Base-by-base conservation (phyloP, 83 land plant genomes). In the Picea abies region DNA sequence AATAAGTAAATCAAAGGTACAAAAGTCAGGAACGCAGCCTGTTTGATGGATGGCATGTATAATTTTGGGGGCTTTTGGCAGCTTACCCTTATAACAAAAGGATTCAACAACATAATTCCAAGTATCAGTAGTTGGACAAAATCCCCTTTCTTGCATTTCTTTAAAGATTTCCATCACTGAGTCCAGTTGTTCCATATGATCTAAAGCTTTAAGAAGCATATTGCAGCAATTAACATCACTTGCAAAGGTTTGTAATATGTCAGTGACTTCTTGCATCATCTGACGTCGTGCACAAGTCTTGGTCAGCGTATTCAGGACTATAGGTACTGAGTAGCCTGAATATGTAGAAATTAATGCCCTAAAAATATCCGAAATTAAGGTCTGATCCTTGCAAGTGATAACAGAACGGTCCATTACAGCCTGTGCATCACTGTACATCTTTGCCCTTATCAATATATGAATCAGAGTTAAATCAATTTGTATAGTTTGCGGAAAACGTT, bases 1-100 rank as follows among this genome's bases (percentile, higher is more conserved):
- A 49, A 82, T 41, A 37, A 82, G 44, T 44, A 72, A 37, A 29
- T 60, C 56, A 19, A 25, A 75, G 76, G 80, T 76, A n/a, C 75
- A 80, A 52, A 20, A 52, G 62, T 82, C 81, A 10, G 84, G 79
- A 77, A 5, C 5, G 29, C 41, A 14, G 23, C 79, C 79, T 29
- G 71, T 68, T 68, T 68, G 19, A 29, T 29, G 71, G 19, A 68
- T 68, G 14, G 3, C 16, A 68, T 15, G 32, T 16, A 68, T 3
- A 14, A 68, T 26, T 32, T 68, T 25, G 39, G 16, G 14, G 19
- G 3, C 39, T 68, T 29, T 68, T 68, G 71, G 71, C 71, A 68
- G 6, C 37, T 68, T 68, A 68, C 39, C 71, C 4, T 32, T 68
- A 32, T 68, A 15, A 68, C 32, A 68, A 32, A 41, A 41, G 44